Evolutionary conservation across 225 moss, liverwort and hornwort species (phyloP).

Genomic region (Thuidium tamariscinum): DNA sequence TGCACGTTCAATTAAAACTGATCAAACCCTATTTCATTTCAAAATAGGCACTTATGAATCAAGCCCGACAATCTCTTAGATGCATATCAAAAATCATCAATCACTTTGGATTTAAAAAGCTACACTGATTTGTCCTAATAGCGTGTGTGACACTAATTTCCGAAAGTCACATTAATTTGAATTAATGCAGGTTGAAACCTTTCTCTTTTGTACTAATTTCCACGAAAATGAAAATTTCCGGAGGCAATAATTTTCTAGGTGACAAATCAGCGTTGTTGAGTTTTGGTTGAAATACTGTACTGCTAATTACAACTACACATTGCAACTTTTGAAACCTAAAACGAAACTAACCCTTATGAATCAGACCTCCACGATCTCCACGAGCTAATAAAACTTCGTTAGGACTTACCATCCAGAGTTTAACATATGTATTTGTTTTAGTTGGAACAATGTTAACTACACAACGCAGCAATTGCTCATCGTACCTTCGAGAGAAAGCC

Average conservation of each 20-base stretch:
- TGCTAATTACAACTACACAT: background rate
- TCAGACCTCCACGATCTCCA: background rate
- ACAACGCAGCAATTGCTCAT: background rate
- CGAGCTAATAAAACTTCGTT: background rate
- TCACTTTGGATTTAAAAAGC: background rate
- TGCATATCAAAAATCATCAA: background rate
- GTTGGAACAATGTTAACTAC: background rate
- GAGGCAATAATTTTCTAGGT: background rate
- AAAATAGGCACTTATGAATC: background rate
- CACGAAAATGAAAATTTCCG: background rate
- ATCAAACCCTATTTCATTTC: background rate
- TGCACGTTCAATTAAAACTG: no score
- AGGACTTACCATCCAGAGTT: background rate
- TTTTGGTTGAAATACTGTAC: background rate
- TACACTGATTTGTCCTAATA: background rate
- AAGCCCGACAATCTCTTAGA: background rate
- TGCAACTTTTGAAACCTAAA: background rate
- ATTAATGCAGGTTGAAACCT: background rate
- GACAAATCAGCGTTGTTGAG: background rate
- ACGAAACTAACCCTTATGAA: background rate
- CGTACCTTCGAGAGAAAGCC: constrained; percentile 7
- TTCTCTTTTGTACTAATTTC: background rate
- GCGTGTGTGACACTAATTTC: background rate
- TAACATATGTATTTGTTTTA: background rate
- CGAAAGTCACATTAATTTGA: background rate